These are phyloP conservation scores for Candida sithepensis DNA, from an alignment of 805 yeast genomes.

Conservation along the genomic window DNA sequence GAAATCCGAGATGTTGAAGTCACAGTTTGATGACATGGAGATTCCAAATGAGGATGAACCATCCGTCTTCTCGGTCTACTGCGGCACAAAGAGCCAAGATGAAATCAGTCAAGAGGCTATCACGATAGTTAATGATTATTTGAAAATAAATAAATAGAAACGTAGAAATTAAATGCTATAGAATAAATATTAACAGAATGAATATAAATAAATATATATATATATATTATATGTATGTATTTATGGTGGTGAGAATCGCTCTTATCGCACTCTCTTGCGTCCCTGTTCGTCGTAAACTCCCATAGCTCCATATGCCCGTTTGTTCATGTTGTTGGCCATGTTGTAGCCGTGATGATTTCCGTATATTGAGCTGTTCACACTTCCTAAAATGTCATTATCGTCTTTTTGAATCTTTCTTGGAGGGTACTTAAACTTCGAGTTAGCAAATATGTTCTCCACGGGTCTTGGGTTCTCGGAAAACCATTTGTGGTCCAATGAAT, in stretches of 20 bases:
- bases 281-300: not conserved
- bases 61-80: slow-evolving; percentile 14
- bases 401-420: slow-evolving; percentile 81
- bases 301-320: not conserved
- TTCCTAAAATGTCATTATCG: slow-evolving; percentile 67
- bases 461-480: slow-evolving; percentile 71
- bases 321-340: not conserved
- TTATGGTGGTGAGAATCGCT: not conserved
- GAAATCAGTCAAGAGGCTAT: slow-evolving; percentile 12
- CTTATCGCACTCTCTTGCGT: not conserved
- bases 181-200: not conserved
- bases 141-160: not conserved
- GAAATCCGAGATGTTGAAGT: slow-evolving; percentile 80
- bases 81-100: slow-evolving; percentile 17
- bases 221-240: too few relatives aligned
- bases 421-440: slow-evolving; percentile 73
- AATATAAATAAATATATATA: not conserved
- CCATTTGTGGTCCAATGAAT: slow-evolving; percentile 73
- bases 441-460: slow-evolving; percentile 74
- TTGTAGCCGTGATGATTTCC: slow-evolving; percentile 10
- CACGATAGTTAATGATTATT: not conserved
- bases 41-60: slow-evolving; percentile 43
- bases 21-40: slow-evolving; percentile 74
- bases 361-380: slow-evolving; percentile 22
- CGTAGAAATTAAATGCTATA: not conserved